Evolutionary conservation across 768 basidiomycete species (phyloP).

Genomic region (Grammothele lineata): DNA sequence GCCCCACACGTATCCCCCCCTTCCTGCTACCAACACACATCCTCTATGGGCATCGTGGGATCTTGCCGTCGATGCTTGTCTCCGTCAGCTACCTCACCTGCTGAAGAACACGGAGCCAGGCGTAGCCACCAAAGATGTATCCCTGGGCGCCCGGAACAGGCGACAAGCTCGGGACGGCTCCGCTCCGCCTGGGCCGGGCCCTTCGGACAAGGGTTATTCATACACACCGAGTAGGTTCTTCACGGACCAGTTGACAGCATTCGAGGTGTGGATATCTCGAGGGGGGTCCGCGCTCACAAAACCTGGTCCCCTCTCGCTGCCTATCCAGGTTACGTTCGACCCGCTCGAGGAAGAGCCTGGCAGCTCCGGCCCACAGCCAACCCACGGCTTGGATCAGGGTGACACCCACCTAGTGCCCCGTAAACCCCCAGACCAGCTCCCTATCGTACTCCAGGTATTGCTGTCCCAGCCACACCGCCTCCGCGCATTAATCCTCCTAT

Average conservation of each 20-base stretch:
- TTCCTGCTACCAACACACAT: constrained; percentile 96
- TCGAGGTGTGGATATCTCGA: constrained; percentile 97
- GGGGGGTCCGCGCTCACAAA: constrained; percentile 83
- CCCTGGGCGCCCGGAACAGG: constrained; percentile 22
- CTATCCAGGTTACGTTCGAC: constrained; percentile 24
- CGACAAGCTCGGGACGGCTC: constrained; percentile 10
- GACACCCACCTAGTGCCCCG: constrained; percentile 64
- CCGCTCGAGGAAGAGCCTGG: constrained; percentile 4
- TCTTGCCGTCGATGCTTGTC: constrained; percentile 89
- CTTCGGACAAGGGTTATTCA: constrained; percentile 48
- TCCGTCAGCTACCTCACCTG: constrained; percentile 89
- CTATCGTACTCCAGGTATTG: constrained; percentile 95
- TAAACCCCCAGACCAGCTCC: constrained; percentile 94
- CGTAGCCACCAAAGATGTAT: constrained; percentile 15
- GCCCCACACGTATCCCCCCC: constrained; percentile 86
- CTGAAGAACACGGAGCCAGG: constrained; percentile 34
- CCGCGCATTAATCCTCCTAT: constrained; percentile 90
- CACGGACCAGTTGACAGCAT: constrained; percentile 92
- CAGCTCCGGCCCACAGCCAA: constrained; percentile 1
- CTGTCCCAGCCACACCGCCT: constrained; percentile 95
- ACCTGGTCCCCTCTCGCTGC: constrained; percentile 70
- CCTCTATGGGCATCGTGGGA: constrained; percentile 98
- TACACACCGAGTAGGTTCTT: constrained; percentile 92
- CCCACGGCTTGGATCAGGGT: constrained; percentile 22
- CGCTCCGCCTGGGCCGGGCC: constrained; percentile 1